These are phyloP conservation scores for Syzygium oleosum DNA, from an alignment of 345 rosid species.

Conservation along the genomic window DNA sequence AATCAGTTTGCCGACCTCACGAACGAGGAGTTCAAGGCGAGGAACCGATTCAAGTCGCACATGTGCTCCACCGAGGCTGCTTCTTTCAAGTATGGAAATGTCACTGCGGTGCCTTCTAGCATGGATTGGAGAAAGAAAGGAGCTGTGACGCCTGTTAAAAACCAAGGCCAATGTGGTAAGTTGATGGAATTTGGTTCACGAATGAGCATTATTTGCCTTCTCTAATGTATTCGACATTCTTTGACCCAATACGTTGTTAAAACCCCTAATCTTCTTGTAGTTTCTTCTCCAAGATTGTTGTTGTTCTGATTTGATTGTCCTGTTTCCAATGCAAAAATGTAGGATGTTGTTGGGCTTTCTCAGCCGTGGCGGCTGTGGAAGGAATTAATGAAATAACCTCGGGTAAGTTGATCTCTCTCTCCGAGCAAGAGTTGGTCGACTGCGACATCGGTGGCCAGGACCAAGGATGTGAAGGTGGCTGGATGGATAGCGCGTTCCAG, in stretches of 20 bases:
- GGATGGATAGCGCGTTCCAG: slow-evolving; percentile 19
- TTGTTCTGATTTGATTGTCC: neutral
- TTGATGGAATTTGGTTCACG: neutral
- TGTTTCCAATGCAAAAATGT: neutral
- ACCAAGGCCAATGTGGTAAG: slow-evolving; percentile 51
- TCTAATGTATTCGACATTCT: neutral
- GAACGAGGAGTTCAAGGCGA: slow-evolving; percentile 24
- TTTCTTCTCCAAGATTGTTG: neutral
- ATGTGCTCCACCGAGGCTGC: slow-evolving; percentile 7
- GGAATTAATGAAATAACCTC: slow-evolving; percentile 21
- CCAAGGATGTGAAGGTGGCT: slow-evolving; percentile 36
- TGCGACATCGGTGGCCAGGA: slow-evolving; percentile 25
- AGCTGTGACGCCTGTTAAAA: slow-evolving; percentile 39
- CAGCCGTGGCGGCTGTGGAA: slow-evolving; percentile 37
- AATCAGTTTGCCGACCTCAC: slow-evolving; percentile 43
- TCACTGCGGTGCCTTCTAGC: slow-evolving; percentile 9
- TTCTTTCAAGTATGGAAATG: slow-evolving; percentile 26
- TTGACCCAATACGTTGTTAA: neutral
- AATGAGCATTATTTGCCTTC: neutral
- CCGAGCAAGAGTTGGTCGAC: slow-evolving; percentile 37
- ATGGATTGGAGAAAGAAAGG: slow-evolving; percentile 51
- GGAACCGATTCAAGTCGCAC: slow-evolving; percentile 28
- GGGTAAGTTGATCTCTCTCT: slow-evolving; percentile 19
- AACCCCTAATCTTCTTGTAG: neutral
- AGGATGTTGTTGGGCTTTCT: slow-evolving; percentile 49